Conservation (phyloP, 306 rosid species). For the Quillaja saponaria region DNA sequence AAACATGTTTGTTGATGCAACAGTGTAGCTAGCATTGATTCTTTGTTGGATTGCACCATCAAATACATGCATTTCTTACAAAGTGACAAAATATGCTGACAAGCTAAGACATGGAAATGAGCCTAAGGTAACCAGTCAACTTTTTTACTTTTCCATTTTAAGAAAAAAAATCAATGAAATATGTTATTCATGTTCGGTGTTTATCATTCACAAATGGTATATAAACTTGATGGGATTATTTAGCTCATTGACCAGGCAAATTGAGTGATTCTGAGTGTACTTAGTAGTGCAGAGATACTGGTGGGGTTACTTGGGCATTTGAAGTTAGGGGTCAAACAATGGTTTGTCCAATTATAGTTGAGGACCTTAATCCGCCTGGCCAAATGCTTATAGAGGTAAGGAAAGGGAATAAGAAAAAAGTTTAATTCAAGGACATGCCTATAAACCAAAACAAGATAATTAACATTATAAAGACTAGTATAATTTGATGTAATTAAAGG, state of each 20-base stretch:
- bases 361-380: conserved; percentile 71
- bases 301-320: conserved; percentile 78
- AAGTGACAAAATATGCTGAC: conserved; percentile 60
- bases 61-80: conserved; percentile 82
- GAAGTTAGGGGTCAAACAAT: conserved; percentile 65
- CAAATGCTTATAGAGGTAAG: conserved; percentile 91
- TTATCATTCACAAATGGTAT: conserved; percentile 16
- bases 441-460: no score
- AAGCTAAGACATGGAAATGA: conserved; percentile 59
- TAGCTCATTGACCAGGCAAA: conserved; percentile 57
- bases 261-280: conserved; percentile 37
- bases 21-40: conserved; percentile 98
- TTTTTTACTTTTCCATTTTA: conserved; percentile 3
- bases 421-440: conserved; percentile 4
- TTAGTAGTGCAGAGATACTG: conserved; percentile 32
- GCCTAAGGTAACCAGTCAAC: conserved; percentile 59
- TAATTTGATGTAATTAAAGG: no score
- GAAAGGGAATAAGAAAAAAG: neutral
- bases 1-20: conserved; percentile 36
- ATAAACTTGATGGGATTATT: conserved; percentile 28
- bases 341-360: conserved; percentile 81
- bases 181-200: conserved; percentile 21
- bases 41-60: conserved; percentile 77
- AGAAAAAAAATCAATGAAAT: neutral
- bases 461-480: no score